Conservation (phyloP, 2,329 filamentous ascomycete genomes). For the Epichloe elymi region DNA sequence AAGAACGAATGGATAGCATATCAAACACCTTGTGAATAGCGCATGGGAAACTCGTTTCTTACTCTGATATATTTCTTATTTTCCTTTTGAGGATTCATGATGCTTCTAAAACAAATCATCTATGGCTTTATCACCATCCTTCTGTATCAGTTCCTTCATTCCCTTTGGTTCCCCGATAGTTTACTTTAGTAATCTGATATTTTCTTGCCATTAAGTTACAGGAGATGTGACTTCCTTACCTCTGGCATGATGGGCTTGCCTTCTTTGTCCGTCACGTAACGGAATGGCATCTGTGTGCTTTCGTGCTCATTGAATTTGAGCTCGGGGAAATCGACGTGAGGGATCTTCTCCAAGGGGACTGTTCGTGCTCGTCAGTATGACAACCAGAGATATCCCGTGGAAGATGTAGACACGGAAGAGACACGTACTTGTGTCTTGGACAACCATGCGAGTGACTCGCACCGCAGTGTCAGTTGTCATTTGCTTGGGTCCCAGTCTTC, state of each 20-base stretch:
- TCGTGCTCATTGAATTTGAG: slow-evolving; percentile 83
- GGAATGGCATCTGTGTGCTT: slow-evolving; percentile 94
- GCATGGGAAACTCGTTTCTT: background rate
- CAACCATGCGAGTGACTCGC: slow-evolving; percentile 78
- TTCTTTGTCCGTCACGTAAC: slow-evolving; percentile 67
- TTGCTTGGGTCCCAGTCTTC: slow-evolving; percentile 79
- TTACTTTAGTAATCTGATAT: slow-evolving; percentile 11
- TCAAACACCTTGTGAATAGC: background rate
- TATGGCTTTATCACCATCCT: slow-evolving; percentile 86
- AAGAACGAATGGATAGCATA: background rate
- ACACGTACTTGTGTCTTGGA: slow-evolving; percentile 63
- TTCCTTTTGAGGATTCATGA: background rate
- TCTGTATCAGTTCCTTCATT: slow-evolving; percentile 87
- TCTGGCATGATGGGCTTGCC: slow-evolving; percentile 83
- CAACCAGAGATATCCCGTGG: background rate
- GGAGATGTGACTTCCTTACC: slow-evolving; percentile 35
- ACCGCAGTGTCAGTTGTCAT: slow-evolving; percentile 99
- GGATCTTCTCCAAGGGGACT: slow-evolving; percentile 67
- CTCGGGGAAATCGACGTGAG: slow-evolving; percentile 80
- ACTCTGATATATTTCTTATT: background rate
- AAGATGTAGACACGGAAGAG: background rate
- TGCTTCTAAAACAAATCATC: slow-evolving; percentile 58
- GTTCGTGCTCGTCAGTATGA: slow-evolving; percentile 2
- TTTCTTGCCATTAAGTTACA: background rate
- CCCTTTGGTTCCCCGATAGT: slow-evolving; percentile 41